A percentile compares a stretch with the other conserved stretches of the same genome.
phyloP scores from a whole-genome alignment of 257 asterid genomes.

The Paulownia fortunei region DNA sequence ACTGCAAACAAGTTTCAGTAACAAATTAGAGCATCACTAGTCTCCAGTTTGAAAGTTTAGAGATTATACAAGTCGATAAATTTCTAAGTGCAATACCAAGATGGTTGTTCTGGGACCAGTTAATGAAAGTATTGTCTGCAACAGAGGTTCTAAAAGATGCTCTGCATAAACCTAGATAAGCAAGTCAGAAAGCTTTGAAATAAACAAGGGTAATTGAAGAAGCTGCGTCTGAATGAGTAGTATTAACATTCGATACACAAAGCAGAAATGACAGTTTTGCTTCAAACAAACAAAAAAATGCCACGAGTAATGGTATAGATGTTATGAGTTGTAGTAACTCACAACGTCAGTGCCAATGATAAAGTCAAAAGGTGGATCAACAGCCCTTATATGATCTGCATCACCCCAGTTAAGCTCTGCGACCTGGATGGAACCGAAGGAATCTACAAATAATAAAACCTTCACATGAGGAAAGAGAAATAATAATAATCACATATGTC shows the following conservation, averaged over 20 bases:
- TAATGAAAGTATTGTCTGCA: slow-evolving; percentile 79
- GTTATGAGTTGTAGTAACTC: slow-evolving; percentile 40
- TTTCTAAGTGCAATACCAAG: slow-evolving; percentile 56
- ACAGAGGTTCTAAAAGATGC: slow-evolving; percentile 93
- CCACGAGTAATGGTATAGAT: neutral
- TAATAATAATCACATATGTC: neutral
- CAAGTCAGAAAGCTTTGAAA: slow-evolving; percentile 17
- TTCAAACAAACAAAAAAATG: neutral
- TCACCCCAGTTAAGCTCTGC: slow-evolving; percentile 94
- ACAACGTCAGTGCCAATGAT: slow-evolving; percentile 98
- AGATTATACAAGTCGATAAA: neutral
- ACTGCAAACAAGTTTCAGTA: slow-evolving; percentile 46
- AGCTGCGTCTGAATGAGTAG: slow-evolving; percentile 3
- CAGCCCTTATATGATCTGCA: slow-evolving; percentile 79
- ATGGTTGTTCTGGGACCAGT: slow-evolving; percentile 88
- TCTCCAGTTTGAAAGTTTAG: slow-evolving; percentile 11
- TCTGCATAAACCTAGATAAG: slow-evolving; percentile 87
- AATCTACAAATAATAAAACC: slow-evolving; percentile 54
- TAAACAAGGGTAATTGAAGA: slow-evolving; percentile 3
- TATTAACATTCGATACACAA: neutral
- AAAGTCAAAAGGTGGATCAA: slow-evolving; percentile 89
- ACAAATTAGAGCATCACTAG: slow-evolving; percentile 13
- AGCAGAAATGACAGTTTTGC: neutral
- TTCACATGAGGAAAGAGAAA: neutral
- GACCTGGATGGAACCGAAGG: slow-evolving; percentile 82